A percentile compares a stretch with the other conserved stretches of the same genome.
These are phyloP conservation scores for Aleurites moluccanus DNA, from an alignment of 441 rosid genomes.

Conservation along the genomic window DNA sequence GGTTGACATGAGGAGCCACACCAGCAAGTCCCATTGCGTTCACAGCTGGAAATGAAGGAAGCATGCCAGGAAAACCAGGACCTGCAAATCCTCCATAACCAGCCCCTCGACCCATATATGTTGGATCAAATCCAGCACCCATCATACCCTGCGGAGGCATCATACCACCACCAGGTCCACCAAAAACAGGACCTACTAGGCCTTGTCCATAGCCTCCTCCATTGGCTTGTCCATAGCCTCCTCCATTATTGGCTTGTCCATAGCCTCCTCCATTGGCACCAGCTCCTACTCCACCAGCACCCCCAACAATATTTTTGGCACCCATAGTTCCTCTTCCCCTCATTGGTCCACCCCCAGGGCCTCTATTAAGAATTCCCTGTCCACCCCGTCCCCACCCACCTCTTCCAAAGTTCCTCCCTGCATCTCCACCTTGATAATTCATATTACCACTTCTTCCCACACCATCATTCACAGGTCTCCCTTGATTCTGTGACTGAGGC, in stretches of 20 bases:
- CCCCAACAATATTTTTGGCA: slow-evolving; percentile 60
- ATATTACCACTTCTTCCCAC: slow-evolving; percentile 61
- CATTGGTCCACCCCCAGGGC: slow-evolving; percentile 74
- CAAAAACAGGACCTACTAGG: slow-evolving; percentile 77
- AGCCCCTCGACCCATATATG: slow-evolving; percentile 84
- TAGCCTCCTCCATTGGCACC: slow-evolving; percentile 57
- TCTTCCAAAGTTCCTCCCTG: slow-evolving; percentile 77
- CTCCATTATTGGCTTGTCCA: too few relatives aligned
- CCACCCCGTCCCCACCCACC: slow-evolving; percentile 92
- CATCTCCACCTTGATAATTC: slow-evolving; percentile 81
- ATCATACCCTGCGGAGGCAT: slow-evolving; percentile 94
- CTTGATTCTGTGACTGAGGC: slow-evolving; percentile 60
- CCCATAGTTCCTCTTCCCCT: slow-evolving; percentile 81
- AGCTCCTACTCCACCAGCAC: slow-evolving; percentile 40
- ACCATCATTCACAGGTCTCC: slow-evolving; percentile 65
- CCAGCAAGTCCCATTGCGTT: slow-evolving; percentile 91
- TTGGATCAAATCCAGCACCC: slow-evolving; percentile 89
- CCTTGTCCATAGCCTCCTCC: slow-evolving; percentile 85
- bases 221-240: too few relatives aligned
- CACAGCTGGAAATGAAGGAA: slow-evolving; percentile 82
- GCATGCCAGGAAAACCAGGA: slow-evolving; percentile 82
- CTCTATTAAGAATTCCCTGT: slow-evolving; percentile 69
- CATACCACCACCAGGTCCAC: slow-evolving; percentile 64
- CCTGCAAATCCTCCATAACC: slow-evolving; percentile 85
- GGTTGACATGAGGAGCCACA: slow-evolving; percentile 98